Evolutionary conservation across 2,329 filamentous ascomycete genomes (phyloP).

Genomic region (Phialophora expanda): DNA sequence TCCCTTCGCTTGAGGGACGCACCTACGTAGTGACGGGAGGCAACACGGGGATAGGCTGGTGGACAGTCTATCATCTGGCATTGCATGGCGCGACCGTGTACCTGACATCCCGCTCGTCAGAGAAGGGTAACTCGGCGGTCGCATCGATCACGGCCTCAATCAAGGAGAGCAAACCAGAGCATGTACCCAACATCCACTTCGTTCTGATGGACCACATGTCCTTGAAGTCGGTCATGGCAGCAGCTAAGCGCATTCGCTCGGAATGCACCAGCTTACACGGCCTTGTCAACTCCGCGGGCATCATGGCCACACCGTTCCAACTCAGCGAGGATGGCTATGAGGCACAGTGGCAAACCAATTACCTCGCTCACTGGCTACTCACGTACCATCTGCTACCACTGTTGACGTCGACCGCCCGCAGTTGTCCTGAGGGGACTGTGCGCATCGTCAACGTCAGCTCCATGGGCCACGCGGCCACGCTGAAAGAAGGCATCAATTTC

Average conservation of each 20-base stretch:
- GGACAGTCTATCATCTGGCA: slow-evolving; percentile 50
- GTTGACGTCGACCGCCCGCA: slow-evolving; percentile 40
- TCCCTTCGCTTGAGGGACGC: slow-evolving; percentile 53
- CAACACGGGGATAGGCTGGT: slow-evolving; percentile 57
- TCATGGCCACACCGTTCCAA: slow-evolving; percentile 45
- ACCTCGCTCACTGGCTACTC: slow-evolving; percentile 49
- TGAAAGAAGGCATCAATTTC: slow-evolving; percentile 46
- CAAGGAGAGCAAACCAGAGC: slow-evolving; percentile 41
- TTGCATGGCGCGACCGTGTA: slow-evolving; percentile 51
- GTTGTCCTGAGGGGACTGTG: slow-evolving; percentile 31
- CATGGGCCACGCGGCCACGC: slow-evolving; percentile 41
- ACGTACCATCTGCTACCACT: slow-evolving; percentile 50
- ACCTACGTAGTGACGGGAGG: slow-evolving; percentile 56
- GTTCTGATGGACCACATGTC: slow-evolving; percentile 29
- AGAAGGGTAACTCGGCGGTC: slow-evolving; percentile 44
- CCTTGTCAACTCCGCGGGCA: slow-evolving; percentile 53
- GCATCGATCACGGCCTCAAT: slow-evolving; percentile 43
- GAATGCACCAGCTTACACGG: slow-evolving; percentile 47
- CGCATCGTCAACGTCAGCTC: slow-evolving; percentile 44
- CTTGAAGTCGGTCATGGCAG: slow-evolving; percentile 41
- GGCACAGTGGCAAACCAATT: slow-evolving; percentile 47
- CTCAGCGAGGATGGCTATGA: slow-evolving; percentile 46
- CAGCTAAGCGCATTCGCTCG: slow-evolving; percentile 43
- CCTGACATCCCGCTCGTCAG: slow-evolving; percentile 47
- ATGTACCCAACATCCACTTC: slow-evolving; percentile 29